Evolutionary conservation across 305 asterid genomes (phyloP).

Genomic region (Caryopteris hybrid): DNA sequence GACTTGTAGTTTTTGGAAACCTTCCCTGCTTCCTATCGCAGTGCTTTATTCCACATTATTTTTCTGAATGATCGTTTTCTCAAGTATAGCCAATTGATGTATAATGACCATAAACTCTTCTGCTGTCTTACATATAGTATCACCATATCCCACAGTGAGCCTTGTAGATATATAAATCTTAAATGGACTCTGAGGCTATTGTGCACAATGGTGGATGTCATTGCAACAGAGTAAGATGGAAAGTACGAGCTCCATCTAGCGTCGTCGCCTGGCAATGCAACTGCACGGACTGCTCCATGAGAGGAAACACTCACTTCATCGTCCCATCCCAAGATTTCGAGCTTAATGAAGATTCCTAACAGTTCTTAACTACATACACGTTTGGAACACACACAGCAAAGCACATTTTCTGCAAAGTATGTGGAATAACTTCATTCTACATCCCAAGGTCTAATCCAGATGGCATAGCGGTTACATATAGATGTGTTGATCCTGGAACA

Average conservation of each 20-base stretch:
- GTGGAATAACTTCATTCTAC: conserved; percentile 86
- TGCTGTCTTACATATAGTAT: neutral
- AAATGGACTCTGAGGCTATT: conserved; percentile 43
- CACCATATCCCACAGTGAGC: neutral
- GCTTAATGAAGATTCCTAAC: conserved; percentile 58
- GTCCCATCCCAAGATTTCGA: conserved; percentile 66
- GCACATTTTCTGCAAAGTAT: conserved; percentile 76
- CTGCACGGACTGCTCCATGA: conserved; percentile 81
- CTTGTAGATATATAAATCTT: neutral
- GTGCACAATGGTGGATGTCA: conserved; percentile 84
- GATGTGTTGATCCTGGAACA: conserved; percentile 70
- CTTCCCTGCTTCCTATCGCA: no score
- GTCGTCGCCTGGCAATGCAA: conserved; percentile 72
- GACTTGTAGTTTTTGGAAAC: no score
- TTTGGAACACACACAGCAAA: conserved; percentile 80
- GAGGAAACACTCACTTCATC: conserved; percentile 65
- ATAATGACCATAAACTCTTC: no score
- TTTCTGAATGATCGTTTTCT: no score
- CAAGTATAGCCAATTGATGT: no score
- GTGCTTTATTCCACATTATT: no score
- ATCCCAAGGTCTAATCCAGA: conserved; percentile 81
- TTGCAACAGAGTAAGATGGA: conserved; percentile 71
- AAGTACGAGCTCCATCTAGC: conserved; percentile 52
- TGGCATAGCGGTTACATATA: conserved; percentile 50
- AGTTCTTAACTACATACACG: conserved; percentile 68